These are phyloP conservation scores for Lactarius tabidus DNA, from an alignment of 768 basidiomycete genomes.

Conservation along the genomic window DNA sequence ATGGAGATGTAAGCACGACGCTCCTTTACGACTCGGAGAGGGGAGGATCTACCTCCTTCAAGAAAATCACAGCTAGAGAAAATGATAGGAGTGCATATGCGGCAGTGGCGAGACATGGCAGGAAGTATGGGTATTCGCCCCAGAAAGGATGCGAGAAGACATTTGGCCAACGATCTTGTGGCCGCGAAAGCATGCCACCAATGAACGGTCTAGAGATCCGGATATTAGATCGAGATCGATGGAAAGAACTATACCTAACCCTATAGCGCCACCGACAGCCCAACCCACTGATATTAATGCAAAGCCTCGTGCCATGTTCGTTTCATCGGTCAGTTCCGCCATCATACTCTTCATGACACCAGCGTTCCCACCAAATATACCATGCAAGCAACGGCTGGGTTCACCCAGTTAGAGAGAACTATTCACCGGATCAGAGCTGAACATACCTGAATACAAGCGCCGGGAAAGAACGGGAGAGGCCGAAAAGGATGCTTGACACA, in stretches of 20 bases:
- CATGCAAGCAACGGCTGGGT: constrained; percentile 26
- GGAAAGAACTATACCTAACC: constrained; percentile 3
- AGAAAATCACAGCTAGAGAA: not conserved
- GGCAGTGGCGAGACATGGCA: constrained; percentile 24
- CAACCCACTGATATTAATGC: constrained; percentile 34
- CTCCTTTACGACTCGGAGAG: not conserved
- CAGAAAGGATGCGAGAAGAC: constrained; percentile 27
- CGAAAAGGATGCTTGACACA: constrained; percentile 36
- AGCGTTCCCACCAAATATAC: constrained; percentile 5
- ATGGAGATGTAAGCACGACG: not conserved
- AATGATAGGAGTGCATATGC: not conserved
- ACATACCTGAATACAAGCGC: constrained; percentile 31
- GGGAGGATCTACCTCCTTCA: constrained; percentile 4
- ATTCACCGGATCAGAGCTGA: not conserved
- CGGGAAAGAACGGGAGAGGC: constrained; percentile 36
- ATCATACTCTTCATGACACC: constrained; percentile 35
- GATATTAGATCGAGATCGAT: not conserved
- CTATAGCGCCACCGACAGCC: constrained; percentile 15
- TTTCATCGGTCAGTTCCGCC: constrained; percentile 60
- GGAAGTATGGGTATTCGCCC: constrained; percentile 28
- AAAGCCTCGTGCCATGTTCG: constrained; percentile 47
- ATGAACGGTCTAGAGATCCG: not conserved
- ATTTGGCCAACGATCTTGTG: constrained; percentile 26
- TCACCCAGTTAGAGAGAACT: constrained; percentile 55
- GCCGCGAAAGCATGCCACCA: constrained; percentile 28